Percentiles rank a stretch among this genome's conserved stretches.
These are phyloP conservation scores for Coemansia sp. DNA, from an alignment of 192 early-diverging fungal genomes.

Conservation along the genomic window DNA sequence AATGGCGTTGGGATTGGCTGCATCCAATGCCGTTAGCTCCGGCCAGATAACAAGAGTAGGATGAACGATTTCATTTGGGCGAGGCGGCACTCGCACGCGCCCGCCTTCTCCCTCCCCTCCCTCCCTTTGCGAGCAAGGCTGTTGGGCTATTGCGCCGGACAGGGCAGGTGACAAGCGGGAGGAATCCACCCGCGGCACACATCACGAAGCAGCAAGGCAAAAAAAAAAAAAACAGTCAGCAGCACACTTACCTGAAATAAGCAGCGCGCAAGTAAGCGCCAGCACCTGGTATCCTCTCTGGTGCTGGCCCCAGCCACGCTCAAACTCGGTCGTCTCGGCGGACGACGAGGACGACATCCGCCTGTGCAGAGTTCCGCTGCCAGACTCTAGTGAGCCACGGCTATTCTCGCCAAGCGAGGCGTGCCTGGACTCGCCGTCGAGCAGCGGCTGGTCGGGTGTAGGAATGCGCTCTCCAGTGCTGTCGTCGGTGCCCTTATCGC, in stretches of 20 bases:
- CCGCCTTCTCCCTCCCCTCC: neutral
- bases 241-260: slow-evolving; percentile 60
- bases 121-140: neutral
- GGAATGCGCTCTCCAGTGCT: slow-evolving; percentile 9
- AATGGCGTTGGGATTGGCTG: neutral
- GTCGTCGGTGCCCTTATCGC: slow-evolving; percentile 3
- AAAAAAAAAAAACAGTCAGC: neutral
- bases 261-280: slow-evolving; percentile 62
- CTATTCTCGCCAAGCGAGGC: slow-evolving; percentile 16
- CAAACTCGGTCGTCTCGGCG: slow-evolving; percentile 39
- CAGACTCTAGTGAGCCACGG: slow-evolving; percentile 13
- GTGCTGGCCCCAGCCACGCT: slow-evolving; percentile 32
- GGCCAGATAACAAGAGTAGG: neutral
- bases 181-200: neutral
- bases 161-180: neutral
- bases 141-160: neutral
- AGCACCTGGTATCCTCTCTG: slow-evolving; percentile 59
- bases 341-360: slow-evolving; percentile 28
- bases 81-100: slow-evolving; percentile 6
- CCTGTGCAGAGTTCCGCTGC: slow-evolving; percentile 14
- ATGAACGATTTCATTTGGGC: neutral
- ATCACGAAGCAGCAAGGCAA: neutral
- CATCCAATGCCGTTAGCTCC: neutral
- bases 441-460: slow-evolving; percentile 53
- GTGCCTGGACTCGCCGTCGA: slow-evolving; percentile 12